These are phyloP conservation scores for Paragyromitra xinjiangensis DNA, from an alignment of 495 filamentous ascomycete genomes.

Conservation along the genomic window DNA sequence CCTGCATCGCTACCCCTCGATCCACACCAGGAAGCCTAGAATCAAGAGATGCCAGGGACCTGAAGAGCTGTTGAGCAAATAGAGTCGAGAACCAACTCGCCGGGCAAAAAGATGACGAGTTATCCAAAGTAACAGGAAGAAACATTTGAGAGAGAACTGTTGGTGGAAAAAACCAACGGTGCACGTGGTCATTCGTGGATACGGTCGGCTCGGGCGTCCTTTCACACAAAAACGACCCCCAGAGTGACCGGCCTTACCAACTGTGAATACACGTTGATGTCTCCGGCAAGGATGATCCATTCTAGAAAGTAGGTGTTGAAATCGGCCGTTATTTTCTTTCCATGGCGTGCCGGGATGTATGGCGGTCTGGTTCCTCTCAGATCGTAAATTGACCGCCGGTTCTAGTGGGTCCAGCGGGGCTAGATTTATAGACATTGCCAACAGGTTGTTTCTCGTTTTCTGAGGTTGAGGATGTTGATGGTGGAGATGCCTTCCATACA, in stretches of 20 bases:
- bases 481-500: conserved; percentile 7
- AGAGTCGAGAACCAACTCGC: not conserved
- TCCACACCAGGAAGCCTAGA: conserved; percentile 9
- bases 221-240: conserved; percentile 6
- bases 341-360: conserved; percentile 6
- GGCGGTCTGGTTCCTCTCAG: conserved; percentile 9
- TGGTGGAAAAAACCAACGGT: conserved; percentile 15
- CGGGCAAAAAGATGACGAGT: conserved; percentile 9
- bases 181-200: conserved; percentile 28
- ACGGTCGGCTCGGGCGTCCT: conserved; percentile 13
- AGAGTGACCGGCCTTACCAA: not conserved
- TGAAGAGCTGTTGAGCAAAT: conserved; percentile 8
- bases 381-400: not conserved
- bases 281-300: not conserved
- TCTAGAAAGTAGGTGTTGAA: conserved; percentile 7
- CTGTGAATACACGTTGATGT: conserved; percentile 10
- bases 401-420: conserved; percentile 38
- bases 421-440: conserved; percentile 23
- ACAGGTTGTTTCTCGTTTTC: conserved; percentile 17
- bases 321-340: not conserved
- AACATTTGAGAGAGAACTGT: conserved; percentile 17
- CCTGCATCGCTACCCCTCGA: conserved; percentile 27
- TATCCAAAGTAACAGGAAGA: conserved; percentile 14
- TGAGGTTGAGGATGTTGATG: not conserved
- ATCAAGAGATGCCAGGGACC: conserved; percentile 39